Evolutionary conservation across 208 protist species (phyloP).

Genomic region (Trypanosomatidae sp.): DNA sequence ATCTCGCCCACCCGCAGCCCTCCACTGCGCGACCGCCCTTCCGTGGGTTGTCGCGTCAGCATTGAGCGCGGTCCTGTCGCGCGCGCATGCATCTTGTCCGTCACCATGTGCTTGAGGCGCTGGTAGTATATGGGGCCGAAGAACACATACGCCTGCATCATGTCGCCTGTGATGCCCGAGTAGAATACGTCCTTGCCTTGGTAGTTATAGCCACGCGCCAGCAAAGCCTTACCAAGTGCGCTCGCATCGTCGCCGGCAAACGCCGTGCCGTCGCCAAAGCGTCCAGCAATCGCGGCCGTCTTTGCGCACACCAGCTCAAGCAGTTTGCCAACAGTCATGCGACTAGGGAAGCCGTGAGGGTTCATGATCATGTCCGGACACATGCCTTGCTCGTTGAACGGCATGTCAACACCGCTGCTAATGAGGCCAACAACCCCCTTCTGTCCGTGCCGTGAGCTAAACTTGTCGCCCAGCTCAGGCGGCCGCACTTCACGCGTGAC

Average conservation of each 20-base stretch:
- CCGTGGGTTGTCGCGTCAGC: slow-evolving; percentile 99
- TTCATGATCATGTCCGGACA: slow-evolving; percentile 99
- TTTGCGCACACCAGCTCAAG: slow-evolving; percentile 99
- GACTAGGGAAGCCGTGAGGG: slow-evolving; percentile 99
- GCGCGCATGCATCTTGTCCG: slow-evolving; percentile 99
- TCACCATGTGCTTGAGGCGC: slow-evolving; percentile 99
- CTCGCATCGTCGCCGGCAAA: slow-evolving; percentile 94
- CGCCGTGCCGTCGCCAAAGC: slow-evolving; percentile 92
- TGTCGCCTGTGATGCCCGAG: slow-evolving; percentile 96
- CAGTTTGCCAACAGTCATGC: slow-evolving; percentile 99
- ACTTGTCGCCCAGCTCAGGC: slow-evolving; percentile 99
- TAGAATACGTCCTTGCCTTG: slow-evolving; percentile 97
- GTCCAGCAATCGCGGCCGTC: slow-evolving; percentile 81
- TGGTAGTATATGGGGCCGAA: slow-evolving; percentile 99
- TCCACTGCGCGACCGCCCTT: slow-evolving; percentile 96
- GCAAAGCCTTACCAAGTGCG: slow-evolving; percentile 72
- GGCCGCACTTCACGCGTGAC: slow-evolving; percentile 85
- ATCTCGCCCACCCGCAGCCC: slow-evolving; percentile 99
- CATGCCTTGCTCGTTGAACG: slow-evolving; percentile 96
- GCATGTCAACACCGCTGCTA: slow-evolving; percentile 97
- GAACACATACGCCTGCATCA: slow-evolving; percentile 97
- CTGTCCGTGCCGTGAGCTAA: slow-evolving; percentile 98
- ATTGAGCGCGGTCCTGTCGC: slow-evolving; percentile 88
- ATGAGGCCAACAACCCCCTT: slow-evolving; percentile 99
- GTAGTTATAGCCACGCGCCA: slow-evolving; percentile 96